Base-by-base conservation (phyloP, 495 filamentous ascomycete species). In the Tetracladium marchalianum region DNA sequence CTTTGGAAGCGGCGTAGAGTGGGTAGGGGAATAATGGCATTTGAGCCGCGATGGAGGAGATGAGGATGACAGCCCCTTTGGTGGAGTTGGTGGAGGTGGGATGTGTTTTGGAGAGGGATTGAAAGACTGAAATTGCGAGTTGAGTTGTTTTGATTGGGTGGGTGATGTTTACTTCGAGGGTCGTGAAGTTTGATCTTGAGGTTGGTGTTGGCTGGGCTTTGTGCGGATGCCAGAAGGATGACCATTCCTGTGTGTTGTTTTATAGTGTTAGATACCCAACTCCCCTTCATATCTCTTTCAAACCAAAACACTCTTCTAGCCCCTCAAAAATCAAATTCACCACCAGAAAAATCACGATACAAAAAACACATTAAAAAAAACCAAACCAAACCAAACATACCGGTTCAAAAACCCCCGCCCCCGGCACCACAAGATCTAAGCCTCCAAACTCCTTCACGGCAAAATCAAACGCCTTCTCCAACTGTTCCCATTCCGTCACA, bases 71-170 rank as follows among this genome's bases (percentile, higher is more conserved):
- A 10, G 11, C 32, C 0, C 43, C 43, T 11, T 11, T n/a, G n/a
- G n/a, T n/a, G n/a, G n/a, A n/a, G n/a, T n/a, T 9, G 9, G 9
- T n/a, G n/a, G n/a, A n/a, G n/a, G n/a, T n/a, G n/a, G n/a, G n/a
- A n/a, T n/a, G n/a, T n/a, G n/a, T n/a, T 13, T 15, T 32, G 8
- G 11, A 4, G 34, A 13, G 11, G 10, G 15, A 9, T 4, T 45
- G 64, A 79, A 81, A 49, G 74, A 64, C 6, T 73, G 63, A 27
- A 43, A 84, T 76, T 8, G 79, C 80, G 15, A 82, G 65, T 47
- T 84, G 80, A 5, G 77, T 78, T 8, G 67, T 66, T 44, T 79
- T 78, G 58, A 82, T 81, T 0, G 80, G 80, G 56, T 84, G 80
- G 5, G 75, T 80, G 51, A 84, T 35, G 59, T 81, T 82, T 66